These are phyloP conservation scores for Russula abietina DNA, from an alignment of 768 basidiomycete genomes.

Conservation along the genomic window DNA sequence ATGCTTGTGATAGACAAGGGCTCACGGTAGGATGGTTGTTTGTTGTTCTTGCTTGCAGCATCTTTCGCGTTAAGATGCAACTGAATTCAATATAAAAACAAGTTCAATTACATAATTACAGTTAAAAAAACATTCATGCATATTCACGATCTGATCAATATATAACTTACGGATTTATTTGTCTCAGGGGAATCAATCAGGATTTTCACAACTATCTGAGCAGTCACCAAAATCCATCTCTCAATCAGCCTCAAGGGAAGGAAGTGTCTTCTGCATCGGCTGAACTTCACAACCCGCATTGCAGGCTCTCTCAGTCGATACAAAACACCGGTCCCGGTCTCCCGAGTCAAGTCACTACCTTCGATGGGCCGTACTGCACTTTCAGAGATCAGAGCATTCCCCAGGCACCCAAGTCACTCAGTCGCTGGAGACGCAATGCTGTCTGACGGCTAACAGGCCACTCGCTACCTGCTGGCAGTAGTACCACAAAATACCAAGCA, in stretches of 20 bases:
- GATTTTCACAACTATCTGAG: too few species aligned
- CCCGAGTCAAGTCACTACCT: slow-evolving; percentile 5
- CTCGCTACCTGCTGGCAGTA: too few species aligned
- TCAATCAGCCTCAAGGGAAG: not conserved
- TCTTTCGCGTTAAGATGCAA: not conserved
- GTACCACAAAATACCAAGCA: too few species aligned
- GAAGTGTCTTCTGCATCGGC: slow-evolving; percentile 46
- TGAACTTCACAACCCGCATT: slow-evolving; percentile 38
- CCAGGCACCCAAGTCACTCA: slow-evolving; percentile 6
- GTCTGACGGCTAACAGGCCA: too few species aligned
- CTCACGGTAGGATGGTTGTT: slow-evolving; percentile 13
- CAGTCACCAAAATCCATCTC: slow-evolving; percentile 37
- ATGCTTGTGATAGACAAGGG: too few species aligned
- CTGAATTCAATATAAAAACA: too few species aligned
- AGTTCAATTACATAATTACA: slow-evolving; percentile 5
- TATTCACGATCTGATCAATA: too few species aligned
- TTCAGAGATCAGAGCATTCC: slow-evolving; percentile 18
- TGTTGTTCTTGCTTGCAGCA: not conserved
- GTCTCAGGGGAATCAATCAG: too few species aligned
- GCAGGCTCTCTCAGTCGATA: slow-evolving; percentile 30
- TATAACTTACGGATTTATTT: too few species aligned
- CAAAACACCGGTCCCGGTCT: slow-evolving; percentile 31
- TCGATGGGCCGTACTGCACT: slow-evolving; percentile 38
- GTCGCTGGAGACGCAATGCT: not conserved
- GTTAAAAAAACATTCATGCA: too few species aligned